A percentile compares a stretch with the other conserved stretches of the same genome.
Conservation (phyloP, 768 basidiomycete species). For the Daedalea quercina region DNA sequence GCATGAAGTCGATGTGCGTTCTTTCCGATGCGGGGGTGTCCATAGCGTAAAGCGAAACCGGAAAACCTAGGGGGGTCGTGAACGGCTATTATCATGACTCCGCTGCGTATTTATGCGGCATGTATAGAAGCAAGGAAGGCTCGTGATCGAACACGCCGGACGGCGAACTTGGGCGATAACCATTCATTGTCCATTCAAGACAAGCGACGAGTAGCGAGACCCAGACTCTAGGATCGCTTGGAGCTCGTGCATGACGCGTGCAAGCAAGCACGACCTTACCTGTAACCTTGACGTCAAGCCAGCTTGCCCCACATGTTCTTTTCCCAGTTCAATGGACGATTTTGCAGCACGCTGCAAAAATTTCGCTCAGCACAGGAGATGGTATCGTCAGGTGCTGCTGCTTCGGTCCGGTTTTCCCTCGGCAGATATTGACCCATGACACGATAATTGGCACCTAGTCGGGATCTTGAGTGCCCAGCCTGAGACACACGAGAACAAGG, state of each 20-base stretch:
- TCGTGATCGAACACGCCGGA: background rate
- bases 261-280: background rate
- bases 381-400: background rate
- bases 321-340: too few species aligned
- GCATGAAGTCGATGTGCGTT: slow-evolving; percentile 11
- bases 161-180: background rate
- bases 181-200: too few species aligned
- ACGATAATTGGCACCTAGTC: too few species aligned
- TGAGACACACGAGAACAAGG: too few species aligned
- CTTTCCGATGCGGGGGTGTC: slow-evolving; percentile 17
- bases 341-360: too few species aligned
- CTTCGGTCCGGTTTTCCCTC: background rate
- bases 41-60: slow-evolving; percentile 7
- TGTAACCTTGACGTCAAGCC: background rate
- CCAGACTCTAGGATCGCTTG: too few species aligned
- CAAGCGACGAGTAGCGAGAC: too few species aligned
- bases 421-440: background rate
- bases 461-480: too few species aligned
- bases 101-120: background rate
- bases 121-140: background rate
- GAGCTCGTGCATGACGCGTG: background rate
- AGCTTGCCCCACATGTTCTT: too few species aligned
- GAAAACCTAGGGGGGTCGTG: background rate
- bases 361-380: background rate
- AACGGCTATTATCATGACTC: background rate